Base-by-base conservation (phyloP, 768 basidiomycete species). In the Naematelia encephala region DNA sequence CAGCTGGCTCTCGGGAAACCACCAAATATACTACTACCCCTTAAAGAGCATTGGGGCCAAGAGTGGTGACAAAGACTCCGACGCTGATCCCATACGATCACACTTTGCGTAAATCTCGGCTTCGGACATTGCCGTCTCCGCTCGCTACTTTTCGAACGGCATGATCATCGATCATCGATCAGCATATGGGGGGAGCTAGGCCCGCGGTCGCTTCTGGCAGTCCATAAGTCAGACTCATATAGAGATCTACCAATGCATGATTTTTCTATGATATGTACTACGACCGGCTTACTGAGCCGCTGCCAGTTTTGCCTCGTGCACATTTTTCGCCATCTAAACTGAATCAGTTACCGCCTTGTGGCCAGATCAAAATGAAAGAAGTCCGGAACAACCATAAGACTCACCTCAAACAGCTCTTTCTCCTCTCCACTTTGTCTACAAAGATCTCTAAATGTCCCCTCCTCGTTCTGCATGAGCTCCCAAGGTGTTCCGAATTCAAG, bases 361-460 rank as follows among this genome's bases (percentile, higher is more conserved):
- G 8, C 34, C 34, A 39, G 16, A 39, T 39, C 34, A 8, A 39
- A 16, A 39, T 39, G 34, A n/a, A n/a, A n/a, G n/a, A n/a, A n/a
- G n/a, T n/a, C n/a, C n/a, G n/a, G n/a, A n/a, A n/a, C n/a, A n/a
- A n/a, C n/a, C n/a, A n/a, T n/a, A n/a, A n/a, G n/a, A n/a, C 16
- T 39, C 34, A 39, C 34, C 34, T 73, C 72, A n/a, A 70, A 48
- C 42, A 77, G 53, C 26, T 68, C 57, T 2, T 54, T 53, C 48
- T 77, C 73, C 54, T 77, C 75, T 46, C 75, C 75, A 39, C 68
- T 70, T 42, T 73, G 69, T 30, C 63, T 65, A 42, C 73, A 74
- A 25, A 90, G 84, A 61, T 83, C 83, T 56, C 83, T 81, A 74
- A 92, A 91, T 11, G 79, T 73, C 0, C 87, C 84, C n/a, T 82